Conservation (phyloP, 345 rosid genomes). For the Excoecaria agallocha region DNA sequence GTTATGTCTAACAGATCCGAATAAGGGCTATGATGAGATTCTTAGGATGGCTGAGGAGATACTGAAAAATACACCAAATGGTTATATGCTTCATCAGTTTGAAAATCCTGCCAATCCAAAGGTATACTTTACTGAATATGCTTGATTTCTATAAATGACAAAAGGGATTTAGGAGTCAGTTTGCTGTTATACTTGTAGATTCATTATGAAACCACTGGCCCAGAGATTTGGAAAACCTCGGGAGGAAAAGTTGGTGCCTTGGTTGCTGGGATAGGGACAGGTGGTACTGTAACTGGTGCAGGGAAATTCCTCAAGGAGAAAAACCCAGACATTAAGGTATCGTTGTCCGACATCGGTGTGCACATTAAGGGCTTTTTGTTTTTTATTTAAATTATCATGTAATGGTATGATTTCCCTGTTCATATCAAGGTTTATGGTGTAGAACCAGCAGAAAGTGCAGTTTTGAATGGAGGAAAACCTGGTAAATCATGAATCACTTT, state of each 20-base stretch:
- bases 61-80: constrained; percentile 24
- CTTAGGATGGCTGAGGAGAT: constrained; percentile 16
- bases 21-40: constrained; percentile 5
- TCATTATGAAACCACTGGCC: constrained; percentile 33
- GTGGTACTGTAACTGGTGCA: constrained; percentile 27
- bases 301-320: constrained; percentile 29
- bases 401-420: neutral
- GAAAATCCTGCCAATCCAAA: constrained; percentile 19
- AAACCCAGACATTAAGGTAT: constrained; percentile 24
- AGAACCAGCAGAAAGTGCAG: constrained; percentile 33
- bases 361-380: neutral
- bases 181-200: constrained; percentile 1
- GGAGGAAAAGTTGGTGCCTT: constrained; percentile 23
- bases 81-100: neutral
- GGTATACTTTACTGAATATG: neutral
- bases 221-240: constrained; percentile 26
- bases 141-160: neutral
- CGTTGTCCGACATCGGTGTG: neutral
- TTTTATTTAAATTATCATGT: neutral
- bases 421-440: constrained; percentile 26
- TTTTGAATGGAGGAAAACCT: constrained; percentile 29
- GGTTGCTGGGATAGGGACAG: constrained; percentile 29
- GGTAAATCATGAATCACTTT: constrained; percentile 5
- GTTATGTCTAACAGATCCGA: constrained; percentile 19
- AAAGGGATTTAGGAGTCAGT: neutral